phyloP scores from a whole-genome alignment of 2,329 filamentous ascomycete species.

The Aspergillus jensenii region DNA sequence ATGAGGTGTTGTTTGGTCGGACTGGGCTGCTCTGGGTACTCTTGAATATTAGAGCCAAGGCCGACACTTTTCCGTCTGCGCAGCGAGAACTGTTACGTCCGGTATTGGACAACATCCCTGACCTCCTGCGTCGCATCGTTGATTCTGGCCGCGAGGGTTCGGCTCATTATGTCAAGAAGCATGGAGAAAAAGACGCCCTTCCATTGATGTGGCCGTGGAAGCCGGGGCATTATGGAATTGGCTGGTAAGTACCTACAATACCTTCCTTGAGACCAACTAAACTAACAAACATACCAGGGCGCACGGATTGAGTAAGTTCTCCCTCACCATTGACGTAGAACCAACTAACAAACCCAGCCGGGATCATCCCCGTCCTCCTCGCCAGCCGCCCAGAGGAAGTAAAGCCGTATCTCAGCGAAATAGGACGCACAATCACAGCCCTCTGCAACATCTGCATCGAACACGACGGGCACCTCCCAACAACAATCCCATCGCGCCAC shows the following conservation, averaged over 20 bases:
- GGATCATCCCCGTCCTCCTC: slow-evolving; percentile 39
- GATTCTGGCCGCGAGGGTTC: slow-evolving; percentile 33
- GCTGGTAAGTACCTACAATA: slow-evolving; percentile 32
- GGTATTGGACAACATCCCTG: slow-evolving; percentile 29
- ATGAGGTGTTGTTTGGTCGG: slow-evolving; percentile 42
- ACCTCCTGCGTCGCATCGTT: slow-evolving; percentile 34
- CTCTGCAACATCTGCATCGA: slow-evolving; percentile 37
- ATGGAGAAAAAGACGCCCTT: slow-evolving; percentile 32
- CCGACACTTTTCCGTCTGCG: slow-evolving; percentile 17
- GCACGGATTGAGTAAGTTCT: slow-evolving; percentile 26
- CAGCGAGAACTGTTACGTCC: slow-evolving; percentile 21
- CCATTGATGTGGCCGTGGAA: slow-evolving; percentile 44
- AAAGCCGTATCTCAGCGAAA: slow-evolving; percentile 27
- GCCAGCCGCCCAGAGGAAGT: slow-evolving; percentile 35
- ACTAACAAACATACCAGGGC: slow-evolving; percentile 18
- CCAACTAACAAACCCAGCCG: slow-evolving; percentile 22
- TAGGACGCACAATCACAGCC: slow-evolving; percentile 37
- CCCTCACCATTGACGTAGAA: background rate
- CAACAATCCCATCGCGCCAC: slow-evolving; percentile 30
- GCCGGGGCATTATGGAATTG: slow-evolving; percentile 36
- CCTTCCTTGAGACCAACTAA: background rate
- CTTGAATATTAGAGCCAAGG: slow-evolving; percentile 33
- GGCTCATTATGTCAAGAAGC: slow-evolving; percentile 27
- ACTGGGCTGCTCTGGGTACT: slow-evolving; percentile 38
- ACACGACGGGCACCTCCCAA: slow-evolving; percentile 40